Evolutionary conservation across 352 stramenopile genomes (phyloP).

Genomic region (Phytophthora melonis): DNA sequence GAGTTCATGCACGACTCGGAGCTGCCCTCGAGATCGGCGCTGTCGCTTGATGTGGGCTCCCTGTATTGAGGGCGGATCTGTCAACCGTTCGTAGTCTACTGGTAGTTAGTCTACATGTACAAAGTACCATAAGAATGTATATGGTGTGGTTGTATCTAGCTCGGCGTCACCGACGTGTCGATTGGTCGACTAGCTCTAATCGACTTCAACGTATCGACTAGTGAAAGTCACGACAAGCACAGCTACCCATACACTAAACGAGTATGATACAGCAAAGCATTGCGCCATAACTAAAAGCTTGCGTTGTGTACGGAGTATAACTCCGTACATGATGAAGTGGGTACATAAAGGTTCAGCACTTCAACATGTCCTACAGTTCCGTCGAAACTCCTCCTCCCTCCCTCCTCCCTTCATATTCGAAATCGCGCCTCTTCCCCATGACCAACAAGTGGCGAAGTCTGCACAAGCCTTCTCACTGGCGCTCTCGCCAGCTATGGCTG

Average conservation of each 20-base stretch:
- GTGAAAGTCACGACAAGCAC: no score
- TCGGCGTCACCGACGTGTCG: no score
- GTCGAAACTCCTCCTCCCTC: neutral
- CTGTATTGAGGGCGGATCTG: constrained; percentile 1
- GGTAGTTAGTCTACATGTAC: constrained; percentile 19
- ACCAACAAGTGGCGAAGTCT: neutral
- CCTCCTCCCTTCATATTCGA: neutral
- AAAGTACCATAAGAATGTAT: constrained; percentile 23
- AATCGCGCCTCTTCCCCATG: neutral
- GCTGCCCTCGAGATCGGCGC: constrained; percentile 31
- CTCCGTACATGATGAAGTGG: no score
- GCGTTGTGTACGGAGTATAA: no score
- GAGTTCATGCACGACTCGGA: constrained; percentile 48
- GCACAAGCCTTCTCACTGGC: neutral
- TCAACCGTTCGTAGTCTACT: constrained; percentile 3
- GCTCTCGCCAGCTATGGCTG: neutral
- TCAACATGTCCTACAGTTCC: no score
- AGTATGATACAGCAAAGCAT: no score
- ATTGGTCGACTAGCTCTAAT: no score
- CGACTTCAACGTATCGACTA: no score
- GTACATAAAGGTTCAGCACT: no score
- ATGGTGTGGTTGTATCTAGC: no score
- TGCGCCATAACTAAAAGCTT: no score
- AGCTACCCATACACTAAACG: no score
- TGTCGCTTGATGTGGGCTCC: constrained; percentile 46